Evolutionary conservation across 1,139 yeast genomes (phyloP), one percentile per base, ranked within the genome.

Genomic region (Blastobotrys capitulatus): DNA sequence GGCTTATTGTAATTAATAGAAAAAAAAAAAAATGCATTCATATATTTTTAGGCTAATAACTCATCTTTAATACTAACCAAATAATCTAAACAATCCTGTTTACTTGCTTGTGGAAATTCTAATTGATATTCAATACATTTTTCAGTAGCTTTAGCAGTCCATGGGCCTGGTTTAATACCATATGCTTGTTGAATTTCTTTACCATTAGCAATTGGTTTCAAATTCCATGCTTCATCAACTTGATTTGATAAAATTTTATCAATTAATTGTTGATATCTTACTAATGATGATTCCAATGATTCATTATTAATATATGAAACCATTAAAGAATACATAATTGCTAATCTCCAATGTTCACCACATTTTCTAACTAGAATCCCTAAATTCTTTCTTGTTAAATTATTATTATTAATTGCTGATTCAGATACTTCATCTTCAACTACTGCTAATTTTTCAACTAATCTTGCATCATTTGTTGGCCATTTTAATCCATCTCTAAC

Each of bases 161-260:
- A 88, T 4, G 90, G 89, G 0, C 97, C 97, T 0, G 92, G 88
- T 61, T 83, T 84, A 50, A 70, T 72, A 10, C 73, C 68, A 20
- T 84, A 67, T 15, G 72, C 68, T 44, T 73, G 69, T 46, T 77
- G 70, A 44, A 88, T 65, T 31, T 78, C 76, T 56, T 82, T 86
- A 19, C 97, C 97, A 62, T 86, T 64, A 6, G 70, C 54, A 9
- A 69, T 42, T 1, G 76, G 73, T 49, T 63, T 63, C 51, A 69
- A 25, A 1, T 49, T 48, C 60, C 67, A 66, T 0, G 70, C 71
- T 2, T 59, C 55, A 9, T 51, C 58, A 5, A 71, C 59, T 8
- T 54, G 54, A 4, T 45, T 38, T 19, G 51, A 52, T 5, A 34
- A 42, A 12, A 68, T 57, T 6, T 49, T 49, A 25, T 46, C 48